Percentiles rank a stretch among this genome's conserved stretches.
These are phyloP conservation scores for Sporothrix euskadiensis DNA, from an alignment of 2,329 filamentous ascomycete species.

Conservation along the genomic window DNA sequence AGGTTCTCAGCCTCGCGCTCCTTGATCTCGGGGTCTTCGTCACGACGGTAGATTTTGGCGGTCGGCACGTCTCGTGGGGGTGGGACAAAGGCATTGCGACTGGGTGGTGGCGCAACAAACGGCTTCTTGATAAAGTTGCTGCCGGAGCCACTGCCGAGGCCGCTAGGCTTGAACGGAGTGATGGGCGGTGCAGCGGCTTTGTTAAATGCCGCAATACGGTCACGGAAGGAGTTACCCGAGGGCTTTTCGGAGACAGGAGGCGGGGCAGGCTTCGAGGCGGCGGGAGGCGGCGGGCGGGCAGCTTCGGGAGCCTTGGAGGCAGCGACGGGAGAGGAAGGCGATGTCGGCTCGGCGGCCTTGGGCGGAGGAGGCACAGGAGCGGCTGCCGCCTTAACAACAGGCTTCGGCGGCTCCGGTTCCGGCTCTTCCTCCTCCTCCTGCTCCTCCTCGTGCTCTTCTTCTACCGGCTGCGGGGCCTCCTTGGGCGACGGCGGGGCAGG, in stretches of 20 bases:
- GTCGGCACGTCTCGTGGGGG: slow-evolving; percentile 69
- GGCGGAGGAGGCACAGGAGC: slow-evolving; percentile 31
- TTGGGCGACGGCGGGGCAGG: slow-evolving; percentile 27
- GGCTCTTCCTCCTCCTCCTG: slow-evolving; percentile 38
- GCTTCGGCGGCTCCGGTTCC: slow-evolving; percentile 35
- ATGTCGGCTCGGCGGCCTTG: slow-evolving; percentile 37
- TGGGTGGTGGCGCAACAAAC: slow-evolving; percentile 92
- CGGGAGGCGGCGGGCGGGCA: slow-evolving; percentile 40
- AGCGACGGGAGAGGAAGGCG: slow-evolving; percentile 35
- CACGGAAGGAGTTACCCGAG: slow-evolving; percentile 75
- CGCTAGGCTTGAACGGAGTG: slow-evolving; percentile 83
- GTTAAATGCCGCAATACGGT: slow-evolving; percentile 97
- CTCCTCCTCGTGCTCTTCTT: slow-evolving; percentile 29
- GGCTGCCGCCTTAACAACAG: slow-evolving; percentile 32
- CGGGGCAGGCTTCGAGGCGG: slow-evolving; percentile 47
- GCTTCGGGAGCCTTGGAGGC: slow-evolving; percentile 44
- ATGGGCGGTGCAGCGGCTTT: slow-evolving; percentile 81
- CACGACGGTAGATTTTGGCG: slow-evolving; percentile 76
- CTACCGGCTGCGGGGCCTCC: slow-evolving; percentile 29
- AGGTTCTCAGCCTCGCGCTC: slow-evolving; percentile 66
- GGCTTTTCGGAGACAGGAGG: slow-evolving; percentile 76
- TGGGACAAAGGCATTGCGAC: slow-evolving; percentile 86
- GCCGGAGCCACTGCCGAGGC: slow-evolving; percentile 58
- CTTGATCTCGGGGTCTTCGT: slow-evolving; percentile 77
- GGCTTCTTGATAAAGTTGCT: slow-evolving; percentile 84